phyloP scores from a whole-genome alignment of 169 alveolate genomes.

The Cystoisospora suis region DNA sequence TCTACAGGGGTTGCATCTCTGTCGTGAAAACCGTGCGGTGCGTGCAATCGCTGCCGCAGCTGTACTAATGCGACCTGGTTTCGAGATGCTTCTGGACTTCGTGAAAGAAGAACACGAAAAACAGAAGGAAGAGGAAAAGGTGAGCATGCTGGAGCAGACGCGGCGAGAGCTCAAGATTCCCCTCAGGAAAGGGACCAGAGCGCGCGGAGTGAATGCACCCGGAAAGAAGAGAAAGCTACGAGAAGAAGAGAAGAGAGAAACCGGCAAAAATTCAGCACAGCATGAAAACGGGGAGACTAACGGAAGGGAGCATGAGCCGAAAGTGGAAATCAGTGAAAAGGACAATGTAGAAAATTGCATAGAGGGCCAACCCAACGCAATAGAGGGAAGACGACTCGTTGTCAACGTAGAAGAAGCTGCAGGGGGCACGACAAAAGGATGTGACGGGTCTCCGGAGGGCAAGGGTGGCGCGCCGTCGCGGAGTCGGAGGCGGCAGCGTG shows the following conservation, averaged over 20 bases:
- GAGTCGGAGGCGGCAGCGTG: too few relatives aligned
- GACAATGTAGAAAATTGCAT: too few relatives aligned
- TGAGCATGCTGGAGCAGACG: background rate
- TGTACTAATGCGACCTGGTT: background rate
- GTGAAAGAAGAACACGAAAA: background rate
- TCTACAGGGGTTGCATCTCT: slow-evolving; percentile 43
- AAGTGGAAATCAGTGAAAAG: too few relatives aligned
- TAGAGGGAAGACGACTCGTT: background rate
- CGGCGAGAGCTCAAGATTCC: background rate
- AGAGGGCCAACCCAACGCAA: too few relatives aligned
- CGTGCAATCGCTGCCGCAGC: slow-evolving; percentile 2
- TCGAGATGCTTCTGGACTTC: background rate
- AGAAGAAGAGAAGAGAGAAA: too few relatives aligned
- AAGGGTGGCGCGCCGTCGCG: background rate
- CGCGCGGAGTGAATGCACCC: too few relatives aligned
- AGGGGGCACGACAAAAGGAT: background rate
- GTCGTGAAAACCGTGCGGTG: slow-evolving; percentile 30
- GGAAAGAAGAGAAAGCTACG: too few relatives aligned
- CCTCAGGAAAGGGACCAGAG: background rate
- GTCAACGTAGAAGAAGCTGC: background rate
- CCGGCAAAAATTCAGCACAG: too few relatives aligned
- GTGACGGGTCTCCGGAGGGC: background rate
- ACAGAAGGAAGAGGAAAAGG: background rate
- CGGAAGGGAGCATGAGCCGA: too few relatives aligned
- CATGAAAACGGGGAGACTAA: too few relatives aligned